Evolutionary conservation across 1,284 basidiomycete species (phyloP).

Genomic region (Ustilago curta): DNA sequence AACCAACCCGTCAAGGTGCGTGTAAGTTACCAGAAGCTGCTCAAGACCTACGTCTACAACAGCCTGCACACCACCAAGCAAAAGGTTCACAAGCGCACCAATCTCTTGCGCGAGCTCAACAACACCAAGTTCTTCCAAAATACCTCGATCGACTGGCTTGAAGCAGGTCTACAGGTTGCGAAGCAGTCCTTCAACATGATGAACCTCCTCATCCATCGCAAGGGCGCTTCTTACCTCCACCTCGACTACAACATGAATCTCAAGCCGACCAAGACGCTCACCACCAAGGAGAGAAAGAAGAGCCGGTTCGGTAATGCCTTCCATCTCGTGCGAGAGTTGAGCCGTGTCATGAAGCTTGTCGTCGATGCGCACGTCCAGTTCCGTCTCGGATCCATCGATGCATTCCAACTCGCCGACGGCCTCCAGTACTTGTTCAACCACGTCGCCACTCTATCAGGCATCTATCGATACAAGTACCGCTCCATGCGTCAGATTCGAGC

Average conservation of each 20-base stretch:
- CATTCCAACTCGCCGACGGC: constrained; percentile 98
- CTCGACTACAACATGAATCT: constrained; percentile 94
- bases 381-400: constrained; percentile 97
- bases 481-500: constrained; percentile 99
- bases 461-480: constrained; percentile 99
- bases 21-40: constrained; percentile 98
- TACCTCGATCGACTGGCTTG: constrained; percentile 97
- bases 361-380: constrained; percentile 99
- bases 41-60: constrained; percentile 96
- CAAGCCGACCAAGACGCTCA: constrained; percentile 98
- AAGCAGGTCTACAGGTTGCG: constrained; percentile 97
- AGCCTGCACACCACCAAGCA: constrained; percentile 88
- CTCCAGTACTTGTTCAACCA: constrained; percentile 98
- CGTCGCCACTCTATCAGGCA: constrained; percentile 96
- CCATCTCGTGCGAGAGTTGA: constrained; percentile 96
- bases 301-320: constrained; percentile 99
- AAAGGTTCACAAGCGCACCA: constrained; percentile 98
- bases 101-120: constrained; percentile 93
- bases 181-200: constrained; percentile 99
- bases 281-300: constrained; percentile 99
- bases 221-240: constrained; percentile 95
- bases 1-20: constrained; percentile 97
- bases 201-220: constrained; percentile 97
- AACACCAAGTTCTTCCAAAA: constrained; percentile 99
- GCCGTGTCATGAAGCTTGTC: constrained; percentile 96